Conservation (phyloP, 441 rosid species). For the Mallotus repandus region DNA sequence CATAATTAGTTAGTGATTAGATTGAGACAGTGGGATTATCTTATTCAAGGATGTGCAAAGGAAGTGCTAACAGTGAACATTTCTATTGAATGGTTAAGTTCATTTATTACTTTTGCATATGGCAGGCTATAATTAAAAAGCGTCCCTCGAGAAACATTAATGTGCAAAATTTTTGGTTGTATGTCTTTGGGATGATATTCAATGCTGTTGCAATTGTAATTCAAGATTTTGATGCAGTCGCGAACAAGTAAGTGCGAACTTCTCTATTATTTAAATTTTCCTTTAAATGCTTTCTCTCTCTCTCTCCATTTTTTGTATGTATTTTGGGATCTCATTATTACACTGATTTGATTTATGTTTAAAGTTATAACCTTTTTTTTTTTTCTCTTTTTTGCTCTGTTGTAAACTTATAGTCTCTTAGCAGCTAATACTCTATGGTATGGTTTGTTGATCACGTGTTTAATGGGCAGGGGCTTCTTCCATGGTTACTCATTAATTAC, state of each 20-base stretch:
- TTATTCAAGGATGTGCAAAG: background rate
- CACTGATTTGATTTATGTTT: background rate
- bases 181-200: constrained; percentile 91
- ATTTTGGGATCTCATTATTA: background rate
- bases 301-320: background rate
- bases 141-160: constrained; percentile 92
- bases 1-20: constrained; percentile 8
- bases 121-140: constrained; percentile 90
- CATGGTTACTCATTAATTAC: constrained; percentile 87
- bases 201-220: constrained; percentile 83
- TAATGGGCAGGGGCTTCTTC: constrained; percentile 80
- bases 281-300: background rate
- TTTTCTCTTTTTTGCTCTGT: background rate
- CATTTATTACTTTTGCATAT: constrained; percentile 26
- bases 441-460: background rate
- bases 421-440: background rate
- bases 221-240: constrained; percentile 91
- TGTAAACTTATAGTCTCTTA: background rate
- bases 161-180: constrained; percentile 94
- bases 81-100: constrained; percentile 5
- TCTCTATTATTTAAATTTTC: constrained; percentile 13
- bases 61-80: constrained; percentile 5
- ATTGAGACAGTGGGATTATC: constrained; percentile 1
- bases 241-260: constrained; percentile 54
- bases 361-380: background rate